phyloP scores from a whole-genome alignment of 306 rosid genomes.

The Castanea sativa region DNA sequence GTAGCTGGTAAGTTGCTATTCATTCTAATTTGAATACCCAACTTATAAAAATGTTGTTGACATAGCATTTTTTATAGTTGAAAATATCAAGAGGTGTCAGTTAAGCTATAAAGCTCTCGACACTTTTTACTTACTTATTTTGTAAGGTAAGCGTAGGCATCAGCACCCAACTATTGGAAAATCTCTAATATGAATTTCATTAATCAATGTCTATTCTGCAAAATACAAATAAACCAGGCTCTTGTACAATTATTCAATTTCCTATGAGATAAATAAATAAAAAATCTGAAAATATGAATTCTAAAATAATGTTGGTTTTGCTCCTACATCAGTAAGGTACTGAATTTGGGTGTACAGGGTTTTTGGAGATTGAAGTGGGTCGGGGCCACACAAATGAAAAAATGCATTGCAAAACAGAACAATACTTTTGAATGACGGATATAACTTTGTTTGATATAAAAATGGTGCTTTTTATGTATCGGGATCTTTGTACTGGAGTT shows the following conservation, averaged over 20 bases:
- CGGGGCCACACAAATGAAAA: not conserved
- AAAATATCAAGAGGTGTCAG: too few relatives aligned
- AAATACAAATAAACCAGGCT: too few relatives aligned
- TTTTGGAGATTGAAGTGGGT: not conserved
- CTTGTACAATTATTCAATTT: not conserved
- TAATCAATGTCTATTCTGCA: too few relatives aligned
- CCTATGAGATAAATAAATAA: too few relatives aligned
- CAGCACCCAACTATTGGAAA: too few relatives aligned
- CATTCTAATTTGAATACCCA: fast-evolving
- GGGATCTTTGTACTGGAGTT: not conserved
- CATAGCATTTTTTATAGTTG: too few relatives aligned
- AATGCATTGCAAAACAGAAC: not conserved
- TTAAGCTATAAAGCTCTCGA: too few relatives aligned
- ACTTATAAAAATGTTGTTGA: fast-evolving
- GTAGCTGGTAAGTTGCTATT: not conserved
- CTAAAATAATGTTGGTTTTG: too few relatives aligned
- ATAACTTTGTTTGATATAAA: too few relatives aligned
- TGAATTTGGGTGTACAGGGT: not conserved
- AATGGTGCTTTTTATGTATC: not conserved
- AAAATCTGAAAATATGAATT: not conserved
- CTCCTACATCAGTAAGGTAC: not conserved
- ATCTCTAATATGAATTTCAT: too few relatives aligned
- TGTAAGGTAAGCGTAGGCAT: too few relatives aligned
- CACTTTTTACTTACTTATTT: too few relatives aligned
- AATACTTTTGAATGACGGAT: not conserved